phyloP scores from a whole-genome alignment of 2,329 filamentous ascomycete genomes.

The Calonectria pauciramosa region DNA sequence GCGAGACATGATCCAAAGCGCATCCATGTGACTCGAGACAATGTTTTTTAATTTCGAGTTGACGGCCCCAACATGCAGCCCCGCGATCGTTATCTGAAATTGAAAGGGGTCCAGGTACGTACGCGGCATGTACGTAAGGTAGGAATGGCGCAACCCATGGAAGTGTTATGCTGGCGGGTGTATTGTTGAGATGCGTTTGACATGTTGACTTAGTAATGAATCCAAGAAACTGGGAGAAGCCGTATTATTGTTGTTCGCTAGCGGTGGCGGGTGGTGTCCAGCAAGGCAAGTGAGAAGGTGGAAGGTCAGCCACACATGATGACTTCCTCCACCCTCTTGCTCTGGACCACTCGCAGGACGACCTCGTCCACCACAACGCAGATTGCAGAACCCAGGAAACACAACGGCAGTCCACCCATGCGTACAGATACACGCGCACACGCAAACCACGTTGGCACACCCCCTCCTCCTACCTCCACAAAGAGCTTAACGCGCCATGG shows the following conservation, averaged over 20 bases:
- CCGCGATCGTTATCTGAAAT: neutral
- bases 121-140: neutral
- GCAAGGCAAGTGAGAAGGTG: neutral
- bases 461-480: slow-evolving; percentile 18
- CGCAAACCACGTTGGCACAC: slow-evolving; percentile 12
- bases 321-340: neutral
- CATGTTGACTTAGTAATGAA: neutral
- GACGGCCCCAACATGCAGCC: neutral
- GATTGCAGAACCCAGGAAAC: slow-evolving; percentile 1
- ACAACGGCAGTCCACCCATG: slow-evolving; percentile 1
- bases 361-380: neutral
- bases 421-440: neutral
- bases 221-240: neutral
- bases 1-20: slow-evolving; percentile 7
- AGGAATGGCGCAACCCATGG: neutral
- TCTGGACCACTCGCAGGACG: slow-evolving; percentile 6
- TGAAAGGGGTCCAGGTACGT: neutral
- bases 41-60: neutral
- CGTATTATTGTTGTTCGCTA: neutral
- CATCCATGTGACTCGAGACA: slow-evolving; percentile 8
- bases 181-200: neutral
- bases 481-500: slow-evolving; percentile 24
- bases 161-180: neutral
- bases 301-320: slow-evolving; percentile 21
- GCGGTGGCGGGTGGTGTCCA: neutral